Evolutionary conservation across 306 rosid species (phyloP).

Genomic region (Clitoria ternatea): DNA sequence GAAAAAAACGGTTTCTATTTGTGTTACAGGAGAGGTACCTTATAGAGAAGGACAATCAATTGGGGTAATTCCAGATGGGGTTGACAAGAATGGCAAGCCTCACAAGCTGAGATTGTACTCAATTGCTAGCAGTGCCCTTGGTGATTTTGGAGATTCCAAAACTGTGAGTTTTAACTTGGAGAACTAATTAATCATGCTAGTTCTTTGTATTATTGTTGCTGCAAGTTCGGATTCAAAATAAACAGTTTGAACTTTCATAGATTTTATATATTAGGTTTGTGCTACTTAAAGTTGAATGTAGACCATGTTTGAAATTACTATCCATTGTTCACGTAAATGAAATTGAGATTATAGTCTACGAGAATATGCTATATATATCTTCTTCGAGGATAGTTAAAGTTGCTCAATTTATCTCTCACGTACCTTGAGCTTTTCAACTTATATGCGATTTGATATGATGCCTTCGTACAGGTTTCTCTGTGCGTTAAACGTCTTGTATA

Average conservation of each 20-base stretch:
- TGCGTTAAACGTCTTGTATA: slow-evolving; percentile 88
- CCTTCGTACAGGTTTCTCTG: slow-evolving; percentile 64
- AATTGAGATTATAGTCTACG: background rate
- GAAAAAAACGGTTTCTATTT: background rate
- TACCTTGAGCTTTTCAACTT: background rate
- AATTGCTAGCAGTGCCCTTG: slow-evolving; percentile 91
- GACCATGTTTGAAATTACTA: background rate
- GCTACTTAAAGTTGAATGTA: background rate
- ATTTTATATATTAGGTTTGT: background rate
- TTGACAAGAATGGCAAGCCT: slow-evolving; percentile 93
- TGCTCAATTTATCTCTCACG: background rate
- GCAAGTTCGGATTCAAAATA: background rate
- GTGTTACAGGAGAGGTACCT: slow-evolving; percentile 65
- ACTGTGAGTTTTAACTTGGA: slow-evolving; percentile 49
- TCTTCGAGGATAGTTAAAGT: background rate
- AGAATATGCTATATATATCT: background rate
- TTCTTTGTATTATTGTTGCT: background rate
- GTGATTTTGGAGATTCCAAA: slow-evolving; percentile 94
- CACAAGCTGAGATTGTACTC: slow-evolving; percentile 85
- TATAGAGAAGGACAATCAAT: slow-evolving; percentile 91
- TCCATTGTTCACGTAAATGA: background rate
- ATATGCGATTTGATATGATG: background rate
- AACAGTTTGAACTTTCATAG: background rate
- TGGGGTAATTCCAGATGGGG: slow-evolving; percentile 79
- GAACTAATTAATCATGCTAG: background rate